Base-by-base conservation (phyloP, 768 basidiomycete genomes). In the Hydnomerulius pinastri region DNA sequence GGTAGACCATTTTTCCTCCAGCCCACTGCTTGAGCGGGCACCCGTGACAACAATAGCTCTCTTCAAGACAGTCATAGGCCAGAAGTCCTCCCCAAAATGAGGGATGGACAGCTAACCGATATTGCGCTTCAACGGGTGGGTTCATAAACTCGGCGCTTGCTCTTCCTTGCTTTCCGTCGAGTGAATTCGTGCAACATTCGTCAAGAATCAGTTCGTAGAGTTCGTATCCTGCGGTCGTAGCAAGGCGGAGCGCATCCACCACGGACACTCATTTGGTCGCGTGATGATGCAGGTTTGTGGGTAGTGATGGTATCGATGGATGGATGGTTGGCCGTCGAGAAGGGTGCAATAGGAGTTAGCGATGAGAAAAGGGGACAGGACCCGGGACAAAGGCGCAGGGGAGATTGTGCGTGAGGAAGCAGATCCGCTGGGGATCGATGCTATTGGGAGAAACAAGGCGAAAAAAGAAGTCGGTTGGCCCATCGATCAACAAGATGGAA, bases 401-500 rank as follows among this genome's bases (percentile, higher is more conserved):
- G 58, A 47, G 57, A 62, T 67, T 53, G 41, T 40, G 66, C 55
- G 67, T 62, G 54, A 13, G 30, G 46, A 48, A 37, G 21, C 46
- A 61, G 59, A 66, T 70, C 69, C 59, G 53, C 65, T 61, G 48
- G 61, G 58, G 60, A 61, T 43, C 41, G 51, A 37, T 44, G 51
- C 50, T 38, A 21, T 37, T 47, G 52, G 54, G 53, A 46, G 46
- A 57, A 53, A 47, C 59, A 61, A 60, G 56, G 62, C 59, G 57
- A 59, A 59, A 63, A n/a, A 59, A 53, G 60, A 61, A 54, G 63
- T 58, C 65, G 62, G 60, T 62, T 30, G 30, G 48, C 43, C 69
- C 64, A 77, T 77, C 73, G 71, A 77, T 77, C 75, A 67, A 74
- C 75, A 67, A 76, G 71, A 70, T 56, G 43, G 43, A 39, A 46